Conservation (phyloP, 306 rosid genomes). For the Vachellia pachyceras region DNA sequence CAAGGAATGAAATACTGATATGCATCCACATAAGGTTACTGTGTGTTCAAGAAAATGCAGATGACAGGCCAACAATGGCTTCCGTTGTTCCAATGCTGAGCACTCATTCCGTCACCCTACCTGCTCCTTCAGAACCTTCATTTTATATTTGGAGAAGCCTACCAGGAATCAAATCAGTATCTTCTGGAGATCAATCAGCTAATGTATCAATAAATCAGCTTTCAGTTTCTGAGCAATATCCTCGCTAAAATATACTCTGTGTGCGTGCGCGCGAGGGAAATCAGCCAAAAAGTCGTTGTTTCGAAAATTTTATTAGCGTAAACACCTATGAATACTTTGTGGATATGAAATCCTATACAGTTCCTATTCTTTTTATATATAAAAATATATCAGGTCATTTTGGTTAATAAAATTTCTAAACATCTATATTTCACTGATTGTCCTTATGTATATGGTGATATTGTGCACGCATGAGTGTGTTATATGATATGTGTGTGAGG, state of each 20-base stretch:
- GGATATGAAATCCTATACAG: no score
- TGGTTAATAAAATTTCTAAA: no score
- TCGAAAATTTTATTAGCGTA: no score
- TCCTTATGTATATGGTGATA: no score
- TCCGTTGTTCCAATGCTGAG: conserved; percentile 36
- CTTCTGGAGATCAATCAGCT: background rate
- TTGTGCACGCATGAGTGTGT: no score
- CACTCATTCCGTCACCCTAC: conserved; percentile 29
- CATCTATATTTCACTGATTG: no score
- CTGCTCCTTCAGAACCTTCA: conserved; percentile 5
- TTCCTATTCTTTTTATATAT: no score
- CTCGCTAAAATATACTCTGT: background rate
- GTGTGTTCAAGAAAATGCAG: conserved; percentile 17
- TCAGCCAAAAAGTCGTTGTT: no score
- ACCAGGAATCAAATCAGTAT: background rate
- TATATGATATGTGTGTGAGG: no score
- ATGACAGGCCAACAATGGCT: conserved; percentile 47
- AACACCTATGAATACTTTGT: no score
- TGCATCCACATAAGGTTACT: conserved; percentile 50
- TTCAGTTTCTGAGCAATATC: background rate
- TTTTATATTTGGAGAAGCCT: background rate
- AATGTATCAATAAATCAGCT: background rate
- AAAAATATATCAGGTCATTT: no score
- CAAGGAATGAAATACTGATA: conserved; percentile 27
- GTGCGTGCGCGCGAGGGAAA: no score